Conservation (phyloP, 1,284 basidiomycete genomes). For the Phellopilus nigrolimitatus region DNA sequence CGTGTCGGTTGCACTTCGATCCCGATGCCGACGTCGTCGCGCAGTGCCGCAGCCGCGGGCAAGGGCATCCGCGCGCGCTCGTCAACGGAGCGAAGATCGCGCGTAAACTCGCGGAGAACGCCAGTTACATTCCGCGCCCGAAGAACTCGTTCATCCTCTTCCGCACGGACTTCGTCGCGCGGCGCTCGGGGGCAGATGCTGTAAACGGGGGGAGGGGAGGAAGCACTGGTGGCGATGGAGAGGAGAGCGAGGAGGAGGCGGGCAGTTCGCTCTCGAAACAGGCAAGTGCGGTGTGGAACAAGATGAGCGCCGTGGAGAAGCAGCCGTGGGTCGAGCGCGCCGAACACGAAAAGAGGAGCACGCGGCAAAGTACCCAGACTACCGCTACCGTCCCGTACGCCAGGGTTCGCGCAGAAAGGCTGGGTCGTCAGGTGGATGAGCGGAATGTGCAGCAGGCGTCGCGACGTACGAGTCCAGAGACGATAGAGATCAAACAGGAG, state of each 20-base stretch:
- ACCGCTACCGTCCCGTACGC: constrained; percentile 55
- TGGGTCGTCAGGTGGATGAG: background rate
- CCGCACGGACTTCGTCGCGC: constrained; percentile 64
- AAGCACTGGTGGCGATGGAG: constrained; percentile 6
- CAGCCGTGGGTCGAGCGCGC: constrained; percentile 47
- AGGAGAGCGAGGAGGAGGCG: constrained; percentile 8
- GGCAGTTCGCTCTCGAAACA: constrained; percentile 54
- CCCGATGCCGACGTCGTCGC: background rate
- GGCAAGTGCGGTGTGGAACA: constrained; percentile 57
- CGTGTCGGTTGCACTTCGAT: background rate
- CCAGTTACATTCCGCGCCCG: constrained; percentile 75
- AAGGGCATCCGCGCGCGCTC: constrained; percentile 7
- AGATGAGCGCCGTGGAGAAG: constrained; percentile 40
- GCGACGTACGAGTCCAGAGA: constrained; percentile 4
- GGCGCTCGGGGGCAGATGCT: constrained; percentile 28
- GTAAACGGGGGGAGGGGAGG: constrained; percentile 19
- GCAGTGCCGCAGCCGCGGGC: constrained; percentile 11
- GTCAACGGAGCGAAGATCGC: constrained; percentile 21
- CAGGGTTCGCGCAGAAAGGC: background rate
- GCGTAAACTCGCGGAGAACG: constrained; percentile 34
- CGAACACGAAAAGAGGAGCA: constrained; percentile 50
- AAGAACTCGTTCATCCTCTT: constrained; percentile 89
- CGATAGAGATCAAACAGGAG: too few species aligned
- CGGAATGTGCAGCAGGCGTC: background rate
- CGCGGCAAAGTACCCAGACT: constrained; percentile 48